Evolutionary conservation across 179 eudicot genomes (phyloP), one percentile per base, ranked within the genome.

Genomic region (Kewa caespitosa): DNA sequence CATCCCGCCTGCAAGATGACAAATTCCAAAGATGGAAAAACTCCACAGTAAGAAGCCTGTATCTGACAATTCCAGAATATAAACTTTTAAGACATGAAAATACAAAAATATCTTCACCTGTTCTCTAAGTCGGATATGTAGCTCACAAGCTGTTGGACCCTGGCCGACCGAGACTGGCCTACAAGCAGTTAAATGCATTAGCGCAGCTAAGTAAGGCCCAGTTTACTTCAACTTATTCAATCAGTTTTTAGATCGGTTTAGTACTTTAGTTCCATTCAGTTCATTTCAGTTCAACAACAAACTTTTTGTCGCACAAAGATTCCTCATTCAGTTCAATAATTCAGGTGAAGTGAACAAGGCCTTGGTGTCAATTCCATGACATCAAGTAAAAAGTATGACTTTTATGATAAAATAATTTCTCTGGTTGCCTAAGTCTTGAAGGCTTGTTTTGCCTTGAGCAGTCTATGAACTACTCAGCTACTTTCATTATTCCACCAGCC

Each of bases 71-170:
- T 70, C 31, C 38, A n/a, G 54, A 59, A 13, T 31, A 69, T 11
- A 27, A 71, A 60, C 54, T 32, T 17, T 15, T 38, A 69, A n/a
- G 42, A 76, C 61, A 69, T 27, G 41, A 41, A n/a, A 77, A 57
- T 38, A 31, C 41, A 64, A 37, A 63, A 76, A 39, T 20, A 66
- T 5, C 27, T 66, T 76, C 64, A 79, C 99, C 86, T 91, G 72
- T 62, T 84, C 78, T 93, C 99, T 54, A 95, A 55, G 70, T 89
- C 99, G 72, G 99, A 84, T 81, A 95, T 87, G 79, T 93, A 95
- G 80, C 80, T 89, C 79, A 88, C 88, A 84, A 93, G 84, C 85
- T 91, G 95, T 76, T 89, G 87, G 70, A 95, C 85, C 83, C 97
- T 87, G 70, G 81, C 77, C 68, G 90, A 81, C 64, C 78, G 87